Evolutionary conservation across 2,329 filamentous ascomycete genomes (phyloP).

Genomic region (Decorospora gaudefroyi): DNA sequence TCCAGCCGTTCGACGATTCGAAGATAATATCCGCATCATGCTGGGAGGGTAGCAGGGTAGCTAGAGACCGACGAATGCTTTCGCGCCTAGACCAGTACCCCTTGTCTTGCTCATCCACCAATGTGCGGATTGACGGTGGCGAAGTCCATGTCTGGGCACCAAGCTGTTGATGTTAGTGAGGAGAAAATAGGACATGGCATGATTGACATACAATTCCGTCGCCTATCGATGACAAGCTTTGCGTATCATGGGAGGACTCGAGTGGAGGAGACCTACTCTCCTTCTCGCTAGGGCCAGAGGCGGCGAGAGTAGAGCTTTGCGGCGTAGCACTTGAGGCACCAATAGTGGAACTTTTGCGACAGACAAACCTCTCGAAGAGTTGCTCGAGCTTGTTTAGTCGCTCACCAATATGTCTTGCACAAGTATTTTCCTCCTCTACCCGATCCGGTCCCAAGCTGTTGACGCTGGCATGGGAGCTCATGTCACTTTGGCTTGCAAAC

Average conservation of each 20-base stretch:
- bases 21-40: constrained; percentile 46
- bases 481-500: constrained; percentile 18
- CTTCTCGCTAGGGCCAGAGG: constrained; percentile 26
- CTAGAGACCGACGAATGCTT: constrained; percentile 27
- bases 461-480: constrained; percentile 19
- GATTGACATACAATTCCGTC: constrained; percentile 38
- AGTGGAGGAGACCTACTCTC: constrained; percentile 26
- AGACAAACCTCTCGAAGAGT: constrained; percentile 45
- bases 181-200: background rate
- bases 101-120: constrained; percentile 24
- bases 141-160: constrained; percentile 40
- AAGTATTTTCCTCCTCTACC: constrained; percentile 27
- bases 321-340: constrained; percentile 15
- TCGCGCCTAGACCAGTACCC: constrained; percentile 18
- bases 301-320: constrained; percentile 28
- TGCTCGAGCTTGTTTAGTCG: constrained; percentile 43
- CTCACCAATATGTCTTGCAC: constrained; percentile 40
- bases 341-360: constrained; percentile 32
- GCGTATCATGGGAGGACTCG: constrained; percentile 28
- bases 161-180: constrained; percentile 30
- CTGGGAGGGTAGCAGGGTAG: constrained; percentile 42
- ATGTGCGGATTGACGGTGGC: constrained; percentile 34
- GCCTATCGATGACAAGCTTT: constrained; percentile 37
- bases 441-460: constrained; percentile 20
- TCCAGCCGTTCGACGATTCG: constrained; percentile 46